Base-by-base conservation (phyloP, 352 stramenopile genomes). In the Phytophthora palmivora region DNA sequence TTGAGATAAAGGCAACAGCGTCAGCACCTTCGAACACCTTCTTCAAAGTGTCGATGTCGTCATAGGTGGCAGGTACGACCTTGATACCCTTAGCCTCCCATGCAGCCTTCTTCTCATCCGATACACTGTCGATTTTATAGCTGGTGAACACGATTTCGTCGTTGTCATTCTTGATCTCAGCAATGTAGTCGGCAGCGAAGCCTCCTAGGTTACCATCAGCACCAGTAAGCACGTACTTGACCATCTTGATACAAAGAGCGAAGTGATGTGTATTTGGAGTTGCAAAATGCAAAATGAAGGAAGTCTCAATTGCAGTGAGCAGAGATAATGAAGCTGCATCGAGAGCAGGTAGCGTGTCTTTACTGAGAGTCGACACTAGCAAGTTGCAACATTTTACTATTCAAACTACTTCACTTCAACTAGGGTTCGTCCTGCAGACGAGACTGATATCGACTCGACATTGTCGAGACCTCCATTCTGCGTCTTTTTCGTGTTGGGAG, bases 151-250 rank as follows among this genome's bases (percentile, higher is more conserved):
- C 63, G n/a, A 67, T 28, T 24, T 51, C 26, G 33, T 73, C 58
- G 14, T 58, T 51, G n/a, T 50, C 44, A 16, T 64, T 65, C 45
- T 59, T 58, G 50, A 51, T 65, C 36, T 69, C 58, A 22, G 63
- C 37, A 0, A 48, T 46, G 49, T 44, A 70, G 42, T 73, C 65
- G 16, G 65, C 65, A 6, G 65, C 65, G 49, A 51, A n/a, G 32
- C 58, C n/a, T 41, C 65, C 65, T n/a, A 73, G 39, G 43, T 70
- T 65, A 28, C 58, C 65, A 16, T 56, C 65, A 42, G 58, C 58
- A 9, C 65, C 65, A 4, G 52, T 73, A 18, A 73, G 53, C 41
- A 73, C 65, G 58, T 61, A 73, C 58, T 73, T 73, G 58, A 59
- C 47, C 65, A 73, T 73, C 30, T 34, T 34, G 30, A 28, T 34